These are phyloP conservation scores for Cyclotella choctawhatcheeana DNA, from an alignment of 108 stramenopile species.

Conservation along the genomic window DNA sequence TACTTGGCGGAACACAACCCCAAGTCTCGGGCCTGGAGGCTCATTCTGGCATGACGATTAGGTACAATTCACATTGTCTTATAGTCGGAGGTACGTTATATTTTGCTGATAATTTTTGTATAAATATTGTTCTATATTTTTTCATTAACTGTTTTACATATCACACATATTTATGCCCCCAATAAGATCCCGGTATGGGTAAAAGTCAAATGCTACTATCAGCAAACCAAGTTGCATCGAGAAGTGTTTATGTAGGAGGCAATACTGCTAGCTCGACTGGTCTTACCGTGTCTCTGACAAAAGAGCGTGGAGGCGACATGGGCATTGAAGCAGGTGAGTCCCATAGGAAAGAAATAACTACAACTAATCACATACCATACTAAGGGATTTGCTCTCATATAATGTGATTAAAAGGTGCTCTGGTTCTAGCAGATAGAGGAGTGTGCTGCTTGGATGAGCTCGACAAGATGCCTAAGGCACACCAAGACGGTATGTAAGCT, in stretches of 20 bases:
- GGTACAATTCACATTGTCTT: conserved; percentile 83
- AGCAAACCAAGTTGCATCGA: conserved; percentile 88
- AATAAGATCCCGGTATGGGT: conserved; percentile 95
- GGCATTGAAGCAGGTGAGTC: conserved; percentile 97
- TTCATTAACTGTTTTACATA: too few relatives aligned
- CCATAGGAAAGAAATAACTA: too few relatives aligned
- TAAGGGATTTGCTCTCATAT: too few relatives aligned
- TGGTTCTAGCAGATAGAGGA: conserved; percentile 96
- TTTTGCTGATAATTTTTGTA: too few relatives aligned
- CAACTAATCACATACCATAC: too few relatives aligned
- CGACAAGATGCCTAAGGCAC: conserved; percentile 94
- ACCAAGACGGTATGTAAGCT: conserved; percentile 79
- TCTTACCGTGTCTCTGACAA: conserved; percentile 89
- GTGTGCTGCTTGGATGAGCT: conserved; percentile 99
- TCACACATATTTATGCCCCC: too few relatives aligned
- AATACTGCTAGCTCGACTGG: conserved; percentile 95
- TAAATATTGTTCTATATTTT: too few relatives aligned
- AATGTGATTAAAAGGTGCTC: too few relatives aligned
- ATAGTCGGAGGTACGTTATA: too few relatives aligned
- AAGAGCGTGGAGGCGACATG: conserved; percentile 90
- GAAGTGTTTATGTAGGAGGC: conserved; percentile 97
- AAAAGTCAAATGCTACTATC: conserved; percentile 96
- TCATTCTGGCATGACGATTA: conserved; percentile 57
- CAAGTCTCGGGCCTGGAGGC: conserved; percentile 41
- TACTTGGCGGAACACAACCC: conserved; percentile 93